Percentiles rank a stretch among this genome's conserved stretches.
phyloP scores from a whole-genome alignment of 495 filamentous ascomycete species.

The Tuber umbilicatum region DNA sequence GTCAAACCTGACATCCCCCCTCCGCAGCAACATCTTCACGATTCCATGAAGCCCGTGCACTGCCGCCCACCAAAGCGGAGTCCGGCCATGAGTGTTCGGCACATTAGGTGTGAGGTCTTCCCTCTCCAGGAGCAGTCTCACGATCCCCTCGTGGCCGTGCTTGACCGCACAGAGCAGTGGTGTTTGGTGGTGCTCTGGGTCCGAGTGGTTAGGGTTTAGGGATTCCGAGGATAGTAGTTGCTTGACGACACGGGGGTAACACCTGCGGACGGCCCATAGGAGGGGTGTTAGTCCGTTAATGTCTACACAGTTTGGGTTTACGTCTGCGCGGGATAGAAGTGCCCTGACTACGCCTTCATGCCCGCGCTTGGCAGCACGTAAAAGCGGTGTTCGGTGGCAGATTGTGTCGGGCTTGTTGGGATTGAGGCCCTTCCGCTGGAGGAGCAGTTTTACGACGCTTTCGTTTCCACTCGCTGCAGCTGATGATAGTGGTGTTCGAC shows the following conservation, averaged over 20 bases:
- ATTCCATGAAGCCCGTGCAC: neutral
- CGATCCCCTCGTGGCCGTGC: conserved; percentile 5
- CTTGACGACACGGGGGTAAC: neutral
- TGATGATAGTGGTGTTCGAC: conserved; percentile 50
- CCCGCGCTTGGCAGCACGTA: conserved; percentile 12
- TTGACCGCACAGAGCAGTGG: neutral
- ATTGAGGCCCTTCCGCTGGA: conserved; percentile 31
- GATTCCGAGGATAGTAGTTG: neutral
- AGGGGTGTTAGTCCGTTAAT: neutral
- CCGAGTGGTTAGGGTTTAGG: neutral
- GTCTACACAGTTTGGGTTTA: neutral
- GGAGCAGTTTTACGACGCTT: conserved; percentile 47
- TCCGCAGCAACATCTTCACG: neutral
- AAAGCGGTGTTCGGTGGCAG: conserved; percentile 1
- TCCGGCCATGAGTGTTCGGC: neutral
- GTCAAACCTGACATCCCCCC: neutral
- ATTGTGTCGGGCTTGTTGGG: conserved; percentile 1
- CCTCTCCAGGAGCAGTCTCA: conserved; percentile 2
- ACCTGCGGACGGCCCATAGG: neutral
- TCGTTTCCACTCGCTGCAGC: conserved; percentile 52
- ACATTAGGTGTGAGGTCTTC: neutral
- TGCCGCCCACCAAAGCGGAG: neutral
- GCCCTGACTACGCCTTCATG: conserved; percentile 7
- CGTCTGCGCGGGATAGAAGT: conserved; percentile 2
- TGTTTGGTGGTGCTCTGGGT: neutral